These are phyloP conservation scores for Neohortaea acidophila DNA, from an alignment of 495 filamentous ascomycete genomes.

Conservation along the genomic window DNA sequence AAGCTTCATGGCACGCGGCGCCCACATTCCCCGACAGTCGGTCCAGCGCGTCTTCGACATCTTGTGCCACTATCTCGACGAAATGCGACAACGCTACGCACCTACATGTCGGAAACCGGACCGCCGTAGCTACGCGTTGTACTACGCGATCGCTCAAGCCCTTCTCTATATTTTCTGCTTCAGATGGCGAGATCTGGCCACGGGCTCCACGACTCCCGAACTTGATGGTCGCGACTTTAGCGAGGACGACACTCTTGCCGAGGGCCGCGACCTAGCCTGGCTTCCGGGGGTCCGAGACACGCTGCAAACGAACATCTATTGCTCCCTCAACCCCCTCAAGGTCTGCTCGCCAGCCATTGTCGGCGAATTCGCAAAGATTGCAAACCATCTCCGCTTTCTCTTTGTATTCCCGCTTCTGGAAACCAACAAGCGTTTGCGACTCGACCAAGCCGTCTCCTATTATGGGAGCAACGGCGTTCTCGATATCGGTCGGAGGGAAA, in stretches of 20 bases:
- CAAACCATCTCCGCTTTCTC: constrained; percentile 67
- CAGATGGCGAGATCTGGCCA: constrained; percentile 80
- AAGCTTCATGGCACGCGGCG: constrained; percentile 79
- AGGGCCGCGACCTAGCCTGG: constrained; percentile 56
- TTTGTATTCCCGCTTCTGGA: constrained; percentile 80
- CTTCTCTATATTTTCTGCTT: constrained; percentile 95
- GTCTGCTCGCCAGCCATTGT: constrained; percentile 91
- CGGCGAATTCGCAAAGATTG: constrained; percentile 72
- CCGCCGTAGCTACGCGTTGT: constrained; percentile 62
- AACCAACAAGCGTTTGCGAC: constrained; percentile 70
- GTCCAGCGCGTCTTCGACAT: constrained; percentile 65
- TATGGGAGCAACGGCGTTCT: constrained; percentile 22
- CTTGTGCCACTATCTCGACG: constrained; percentile 56
- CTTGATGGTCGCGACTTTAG: constrained; percentile 34
- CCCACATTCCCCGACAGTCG: constrained; percentile 55
- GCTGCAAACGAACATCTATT: constrained; percentile 60
- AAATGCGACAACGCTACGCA: constrained; percentile 48
- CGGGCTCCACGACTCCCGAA: constrained; percentile 34
- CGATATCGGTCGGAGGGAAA: constrained; percentile 43
- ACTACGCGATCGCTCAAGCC: constrained; percentile 82
- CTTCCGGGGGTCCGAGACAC: constrained; percentile 53
- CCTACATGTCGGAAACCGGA: constrained; percentile 63
- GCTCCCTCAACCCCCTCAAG: constrained; percentile 83
- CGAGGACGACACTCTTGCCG: constrained; percentile 40
- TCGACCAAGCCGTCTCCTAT: constrained; percentile 40